phyloP scores from a whole-genome alignment of 441 rosid genomes.

The Geranium incanum region DNA sequence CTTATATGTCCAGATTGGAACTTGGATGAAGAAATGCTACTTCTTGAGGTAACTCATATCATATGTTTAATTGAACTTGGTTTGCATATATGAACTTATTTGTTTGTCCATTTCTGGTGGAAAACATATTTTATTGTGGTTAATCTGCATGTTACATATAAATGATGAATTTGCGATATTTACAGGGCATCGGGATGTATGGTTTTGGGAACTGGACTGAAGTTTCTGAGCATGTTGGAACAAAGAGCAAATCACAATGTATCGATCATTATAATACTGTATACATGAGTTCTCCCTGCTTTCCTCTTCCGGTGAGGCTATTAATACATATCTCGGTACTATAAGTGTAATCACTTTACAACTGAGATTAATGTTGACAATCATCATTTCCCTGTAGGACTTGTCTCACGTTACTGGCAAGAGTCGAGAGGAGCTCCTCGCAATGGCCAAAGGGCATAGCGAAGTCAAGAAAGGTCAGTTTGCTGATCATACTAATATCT shows the following conservation, averaged over 20 bases:
- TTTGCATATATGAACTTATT: neutral
- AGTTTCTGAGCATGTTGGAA: conserved; percentile 83
- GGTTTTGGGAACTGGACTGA: conserved; percentile 95
- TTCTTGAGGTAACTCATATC: conserved; percentile 62
- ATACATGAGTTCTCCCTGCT: conserved; percentile 74
- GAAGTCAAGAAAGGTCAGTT: conserved; percentile 23
- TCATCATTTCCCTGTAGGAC: conserved; percentile 38
- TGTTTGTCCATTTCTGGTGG: conserved; percentile 1
- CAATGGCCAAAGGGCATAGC: conserved; percentile 21
- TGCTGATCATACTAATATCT: neutral
- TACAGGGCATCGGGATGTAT: conserved; percentile 87
- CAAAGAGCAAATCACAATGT: conserved; percentile 69
- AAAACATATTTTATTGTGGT: conserved; percentile 13
- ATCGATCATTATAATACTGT: conserved; percentile 64
- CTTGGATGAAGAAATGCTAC: conserved; percentile 89
- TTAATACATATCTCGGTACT: neutral
- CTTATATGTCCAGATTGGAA: conserved; percentile 86
- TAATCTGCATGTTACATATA: conserved; percentile 20
- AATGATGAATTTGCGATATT: conserved; percentile 21
- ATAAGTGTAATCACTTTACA: neutral
- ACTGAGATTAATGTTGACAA: conserved; percentile 8
- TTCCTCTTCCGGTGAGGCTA: conserved; percentile 74
- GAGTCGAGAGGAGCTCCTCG: conserved; percentile 27
- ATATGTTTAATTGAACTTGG: conserved; percentile 6
- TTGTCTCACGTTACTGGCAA: conserved; percentile 39